phyloP scores from a whole-genome alignment of 805 yeast species.

The Pichia cabralensis region DNA sequence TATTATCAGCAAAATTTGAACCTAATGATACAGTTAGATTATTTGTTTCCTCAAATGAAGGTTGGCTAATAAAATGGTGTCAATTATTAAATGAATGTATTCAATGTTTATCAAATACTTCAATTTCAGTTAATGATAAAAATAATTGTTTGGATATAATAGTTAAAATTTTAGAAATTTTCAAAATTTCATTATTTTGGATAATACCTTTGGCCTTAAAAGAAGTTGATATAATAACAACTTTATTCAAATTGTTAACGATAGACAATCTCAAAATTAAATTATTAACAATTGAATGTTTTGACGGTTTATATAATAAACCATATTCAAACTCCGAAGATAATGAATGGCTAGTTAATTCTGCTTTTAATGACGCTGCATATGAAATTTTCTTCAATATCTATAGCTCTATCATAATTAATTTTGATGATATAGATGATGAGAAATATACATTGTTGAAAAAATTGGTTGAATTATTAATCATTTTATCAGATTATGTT shows the following conservation, averaged over 20 bases:
- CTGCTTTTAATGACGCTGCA: slow-evolving; percentile 68
- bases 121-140: not conserved
- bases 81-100: slow-evolving; percentile 38
- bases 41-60: slow-evolving; percentile 63
- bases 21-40: slow-evolving; percentile 50
- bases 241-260: slow-evolving; percentile 50
- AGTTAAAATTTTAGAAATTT: slow-evolving; percentile 63
- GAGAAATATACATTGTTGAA: slow-evolving; percentile 71
- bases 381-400: slow-evolving; percentile 56
- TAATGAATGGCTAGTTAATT: slow-evolving; percentile 68
- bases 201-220: slow-evolving; percentile 67
- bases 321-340: slow-evolving; percentile 57
- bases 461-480: slow-evolving; percentile 89
- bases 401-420: slow-evolving; percentile 48
- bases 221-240: slow-evolving; percentile 51
- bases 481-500: slow-evolving; percentile 72
- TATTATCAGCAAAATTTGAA: slow-evolving; percentile 55
- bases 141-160: slow-evolving; percentile 30
- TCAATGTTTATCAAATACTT: slow-evolving; percentile 17
- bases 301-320: slow-evolving; percentile 82
- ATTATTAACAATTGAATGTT: slow-evolving; percentile 80
- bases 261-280: slow-evolving; percentile 55
- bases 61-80: slow-evolving; percentile 86
- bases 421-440: slow-evolving; percentile 62
- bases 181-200: slow-evolving; percentile 91